phyloP scores from a whole-genome alignment of 2,329 filamentous ascomycete species.

The Xylaria sp. region DNA sequence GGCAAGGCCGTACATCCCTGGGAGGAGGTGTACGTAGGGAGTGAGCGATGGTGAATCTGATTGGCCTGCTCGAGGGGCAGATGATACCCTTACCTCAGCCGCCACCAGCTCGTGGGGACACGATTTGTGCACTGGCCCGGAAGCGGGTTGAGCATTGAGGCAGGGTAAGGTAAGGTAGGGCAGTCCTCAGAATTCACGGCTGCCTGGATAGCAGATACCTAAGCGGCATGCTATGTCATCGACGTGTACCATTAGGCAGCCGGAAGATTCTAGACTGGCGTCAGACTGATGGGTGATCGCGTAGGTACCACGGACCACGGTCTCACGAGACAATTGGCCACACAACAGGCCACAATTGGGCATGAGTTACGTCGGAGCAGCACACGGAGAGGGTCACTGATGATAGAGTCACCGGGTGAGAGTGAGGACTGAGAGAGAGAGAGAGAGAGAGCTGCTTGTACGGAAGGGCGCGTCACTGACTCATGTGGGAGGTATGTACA shows the following conservation, averaged over 20 bases:
- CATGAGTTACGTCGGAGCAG: no score
- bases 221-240: background rate
- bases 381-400: no score
- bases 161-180: background rate
- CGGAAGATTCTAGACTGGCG: background rate
- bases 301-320: background rate
- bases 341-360: no score
- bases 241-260: background rate
- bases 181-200: background rate
- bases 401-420: no score
- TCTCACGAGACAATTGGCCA: background rate
- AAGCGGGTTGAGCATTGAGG: background rate
- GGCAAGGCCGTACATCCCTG: no score
- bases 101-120: background rate
- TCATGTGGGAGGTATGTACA: background rate
- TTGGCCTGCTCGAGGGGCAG: background rate
- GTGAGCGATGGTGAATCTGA: background rate
- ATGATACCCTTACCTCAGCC: background rate
- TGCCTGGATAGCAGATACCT: background rate
- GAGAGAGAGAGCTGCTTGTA: no score
- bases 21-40: no score
- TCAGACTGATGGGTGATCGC: background rate
- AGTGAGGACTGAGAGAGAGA: no score
- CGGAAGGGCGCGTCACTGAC: background rate
- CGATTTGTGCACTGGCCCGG: no score